A percentile compares a stretch with the other conserved stretches of the same genome.
Evolutionary conservation across 2,329 filamentous ascomycete species (phyloP).

Genomic region (Aspergillus sp.): DNA sequence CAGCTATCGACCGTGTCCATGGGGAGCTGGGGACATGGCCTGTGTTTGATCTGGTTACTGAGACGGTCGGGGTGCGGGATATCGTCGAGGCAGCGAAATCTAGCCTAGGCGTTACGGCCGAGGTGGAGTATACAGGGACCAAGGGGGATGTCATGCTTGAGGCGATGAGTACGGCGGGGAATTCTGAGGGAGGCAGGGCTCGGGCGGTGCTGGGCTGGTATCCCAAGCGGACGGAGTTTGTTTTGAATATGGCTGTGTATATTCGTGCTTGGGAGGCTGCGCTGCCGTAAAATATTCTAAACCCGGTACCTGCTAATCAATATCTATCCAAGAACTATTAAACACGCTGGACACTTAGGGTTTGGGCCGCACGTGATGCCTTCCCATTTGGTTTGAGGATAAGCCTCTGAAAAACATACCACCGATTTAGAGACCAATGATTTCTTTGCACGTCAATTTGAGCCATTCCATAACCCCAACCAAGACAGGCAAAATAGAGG

Average conservation of each 20-base stretch:
- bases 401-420: too few relatives aligned
- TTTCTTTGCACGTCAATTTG: too few relatives aligned
- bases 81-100: constrained; percentile 23
- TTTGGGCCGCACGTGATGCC: too few relatives aligned
- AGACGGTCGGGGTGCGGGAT: constrained; percentile 24
- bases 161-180: not conserved
- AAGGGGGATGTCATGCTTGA: not conserved
- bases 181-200: not conserved
- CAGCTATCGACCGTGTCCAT: constrained; percentile 35
- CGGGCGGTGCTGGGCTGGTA: constrained; percentile 32
- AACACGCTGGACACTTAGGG: too few relatives aligned
- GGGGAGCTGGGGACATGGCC: constrained; percentile 32
- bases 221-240: constrained; percentile 28
- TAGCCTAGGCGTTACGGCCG: not conserved
- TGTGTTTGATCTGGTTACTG: constrained; percentile 39
- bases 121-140: not conserved
- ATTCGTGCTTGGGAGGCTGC: constrained; percentile 10
- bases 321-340: too few relatives aligned
- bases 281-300: too few relatives aligned
- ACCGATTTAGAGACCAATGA: too few relatives aligned
- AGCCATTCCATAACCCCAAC: too few relatives aligned
- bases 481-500: too few relatives aligned
- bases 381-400: too few relatives aligned
- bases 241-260: constrained; percentile 20
- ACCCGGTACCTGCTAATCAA: too few relatives aligned